These are phyloP conservation scores for Ogataea glucozyma DNA, from an alignment of 805 yeast species.

Conservation along the genomic window DNA sequence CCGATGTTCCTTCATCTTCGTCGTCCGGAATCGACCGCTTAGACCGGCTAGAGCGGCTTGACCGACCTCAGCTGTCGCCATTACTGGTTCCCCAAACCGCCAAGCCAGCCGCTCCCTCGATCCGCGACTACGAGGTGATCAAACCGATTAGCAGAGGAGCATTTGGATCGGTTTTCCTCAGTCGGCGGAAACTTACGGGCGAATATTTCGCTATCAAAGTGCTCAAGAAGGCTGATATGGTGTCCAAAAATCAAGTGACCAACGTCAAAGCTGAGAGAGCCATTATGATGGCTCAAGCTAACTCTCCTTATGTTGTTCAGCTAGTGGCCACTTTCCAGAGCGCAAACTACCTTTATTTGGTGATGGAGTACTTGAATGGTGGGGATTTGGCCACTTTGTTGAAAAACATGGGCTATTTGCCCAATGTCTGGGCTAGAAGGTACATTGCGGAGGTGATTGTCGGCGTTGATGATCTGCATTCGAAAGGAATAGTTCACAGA, in stretches of 20 bases:
- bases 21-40: conserved; percentile 40
- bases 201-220: conserved; percentile 96
- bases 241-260: conserved; percentile 93
- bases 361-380: conserved; percentile 95
- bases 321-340: conserved; percentile 87
- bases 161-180: conserved; percentile 90
- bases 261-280: conserved; percentile 95
- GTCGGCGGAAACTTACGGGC: conserved; percentile 81
- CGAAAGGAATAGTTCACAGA: conserved; percentile 87
- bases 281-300: conserved; percentile 96
- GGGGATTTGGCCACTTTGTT: conserved; percentile 92
- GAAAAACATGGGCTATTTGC: conserved; percentile 77
- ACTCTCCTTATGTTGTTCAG: conserved; percentile 90
- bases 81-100: conserved; percentile 64
- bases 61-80: conserved; percentile 78
- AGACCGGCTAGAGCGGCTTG: conserved; percentile 10
- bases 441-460: conserved; percentile 89
- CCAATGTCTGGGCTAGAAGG: conserved; percentile 82
- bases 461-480: conserved; percentile 88
- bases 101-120: conserved; percentile 63
- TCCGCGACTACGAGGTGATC: conserved; percentile 83
- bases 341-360: conserved; percentile 80
- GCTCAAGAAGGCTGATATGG: conserved; percentile 90
- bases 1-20: conserved; percentile 38
- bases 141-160: conserved; percentile 97